Conservation (phyloP, 805 yeast species). For the Yueomyces sp. region DNA sequence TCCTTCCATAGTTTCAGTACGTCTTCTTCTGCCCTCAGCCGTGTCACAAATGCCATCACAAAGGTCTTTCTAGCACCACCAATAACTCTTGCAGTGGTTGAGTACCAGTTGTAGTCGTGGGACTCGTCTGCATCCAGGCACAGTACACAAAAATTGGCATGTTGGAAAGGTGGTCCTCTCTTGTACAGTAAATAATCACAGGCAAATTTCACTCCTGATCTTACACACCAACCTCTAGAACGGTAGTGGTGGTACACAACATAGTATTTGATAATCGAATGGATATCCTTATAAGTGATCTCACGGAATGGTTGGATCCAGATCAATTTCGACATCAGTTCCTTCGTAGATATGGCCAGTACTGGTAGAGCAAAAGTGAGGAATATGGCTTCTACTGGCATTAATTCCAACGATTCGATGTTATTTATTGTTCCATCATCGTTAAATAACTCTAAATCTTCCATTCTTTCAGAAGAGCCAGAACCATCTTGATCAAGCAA, state of each 20-base stretch:
- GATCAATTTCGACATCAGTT: slow-evolving; percentile 9
- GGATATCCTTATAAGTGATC: slow-evolving; percentile 12
- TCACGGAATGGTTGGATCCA: slow-evolving; percentile 1
- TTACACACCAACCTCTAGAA: slow-evolving; percentile 87
- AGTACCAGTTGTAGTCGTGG: slow-evolving; percentile 45
- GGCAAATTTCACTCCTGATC: slow-evolving; percentile 87
- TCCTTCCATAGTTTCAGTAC: slow-evolving; percentile 15
- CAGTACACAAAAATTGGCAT: slow-evolving; percentile 73
- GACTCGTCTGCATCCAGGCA: slow-evolving; percentile 14
- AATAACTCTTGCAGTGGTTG: slow-evolving; percentile 64
- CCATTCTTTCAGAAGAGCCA: slow-evolving; percentile 15
- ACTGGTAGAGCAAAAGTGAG: slow-evolving; percentile 44
- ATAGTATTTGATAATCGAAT: slow-evolving; percentile 40
- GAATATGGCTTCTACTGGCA: slow-evolving; percentile 66
- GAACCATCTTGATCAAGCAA: neutral
- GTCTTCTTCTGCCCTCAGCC: slow-evolving; percentile 28
- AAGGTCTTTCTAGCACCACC: slow-evolving; percentile 77
- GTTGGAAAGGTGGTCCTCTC: slow-evolving; percentile 91
- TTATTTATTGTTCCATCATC: slow-evolving; percentile 16
- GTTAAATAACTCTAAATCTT: slow-evolving; percentile 25
- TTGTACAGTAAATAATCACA: slow-evolving; percentile 72
- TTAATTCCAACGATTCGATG: slow-evolving; percentile 41
- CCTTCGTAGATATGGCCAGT: slow-evolving; percentile 23
- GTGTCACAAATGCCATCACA: slow-evolving; percentile 52
- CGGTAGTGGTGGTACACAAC: slow-evolving; percentile 77